A percentile compares a stretch with the other conserved stretches of the same genome.
Conservation (phyloP, 1,139 yeast genomes). For the Lodderomyces elongisporus region DNA sequence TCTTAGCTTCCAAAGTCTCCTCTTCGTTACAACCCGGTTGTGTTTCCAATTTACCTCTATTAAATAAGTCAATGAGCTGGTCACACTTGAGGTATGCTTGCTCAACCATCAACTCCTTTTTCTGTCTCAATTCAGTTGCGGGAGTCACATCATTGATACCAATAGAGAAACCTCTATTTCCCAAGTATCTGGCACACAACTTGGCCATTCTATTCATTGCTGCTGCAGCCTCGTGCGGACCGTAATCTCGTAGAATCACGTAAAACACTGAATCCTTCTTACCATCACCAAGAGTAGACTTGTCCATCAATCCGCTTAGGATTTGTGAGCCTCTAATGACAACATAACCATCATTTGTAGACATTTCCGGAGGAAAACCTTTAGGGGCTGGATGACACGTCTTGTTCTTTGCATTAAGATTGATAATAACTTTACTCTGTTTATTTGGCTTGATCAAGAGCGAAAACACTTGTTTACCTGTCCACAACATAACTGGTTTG, state of each 20-base stretch:
- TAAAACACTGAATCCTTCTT: conserved; percentile 96
- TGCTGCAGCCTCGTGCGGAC: conserved; percentile 88
- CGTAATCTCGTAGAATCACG: conserved; percentile 89
- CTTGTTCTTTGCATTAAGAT: conserved; percentile 91
- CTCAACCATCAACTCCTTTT: conserved; percentile 87
- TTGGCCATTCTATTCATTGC: conserved; percentile 99
- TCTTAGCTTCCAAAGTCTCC: conserved; percentile 94
- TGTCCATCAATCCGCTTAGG: conserved; percentile 94
- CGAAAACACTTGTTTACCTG: conserved; percentile 94
- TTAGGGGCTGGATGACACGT: conserved; percentile 70
- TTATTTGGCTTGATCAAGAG: conserved; percentile 80
- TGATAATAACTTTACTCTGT: conserved; percentile 72
- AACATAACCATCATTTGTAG: conserved; percentile 94
- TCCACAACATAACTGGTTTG: conserved; percentile 90
- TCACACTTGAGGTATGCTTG: conserved; percentile 90
- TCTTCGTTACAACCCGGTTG: conserved; percentile 99
- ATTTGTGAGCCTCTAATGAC: conserved; percentile 86
- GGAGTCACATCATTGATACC: conserved; percentile 99
- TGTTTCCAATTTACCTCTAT: conserved; percentile 87
- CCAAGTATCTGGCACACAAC: conserved; percentile 89
- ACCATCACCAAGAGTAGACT: conserved; percentile 94
- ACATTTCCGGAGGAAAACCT: conserved; percentile 83
- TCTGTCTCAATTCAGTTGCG: conserved; percentile 65
- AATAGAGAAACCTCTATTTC: conserved; percentile 93
- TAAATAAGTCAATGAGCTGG: conserved; percentile 74